Conservation (phyloP, 139 green algal species). For the Monoraphidium neglectum region DNA sequence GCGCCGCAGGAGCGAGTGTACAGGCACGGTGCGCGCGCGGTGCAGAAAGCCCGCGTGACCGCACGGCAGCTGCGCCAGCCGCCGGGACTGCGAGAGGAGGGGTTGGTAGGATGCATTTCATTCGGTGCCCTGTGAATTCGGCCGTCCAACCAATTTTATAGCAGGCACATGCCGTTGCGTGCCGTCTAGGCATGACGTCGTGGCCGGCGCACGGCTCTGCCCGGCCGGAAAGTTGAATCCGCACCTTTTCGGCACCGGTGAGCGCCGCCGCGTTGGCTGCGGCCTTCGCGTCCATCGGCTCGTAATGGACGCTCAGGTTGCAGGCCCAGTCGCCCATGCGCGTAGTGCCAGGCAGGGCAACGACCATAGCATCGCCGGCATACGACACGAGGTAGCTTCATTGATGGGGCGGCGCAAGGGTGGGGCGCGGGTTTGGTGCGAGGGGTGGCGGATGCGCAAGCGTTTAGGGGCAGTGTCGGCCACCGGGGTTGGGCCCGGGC, state of each 20-base stretch:
- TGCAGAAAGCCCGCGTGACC: conserved; percentile 69
- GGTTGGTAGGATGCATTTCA: neutral
- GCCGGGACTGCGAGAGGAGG: neutral
- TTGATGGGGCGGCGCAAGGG: too few relatives aligned
- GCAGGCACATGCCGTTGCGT: neutral
- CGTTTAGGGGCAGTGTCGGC: too few relatives aligned
- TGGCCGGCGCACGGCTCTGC: too few relatives aligned
- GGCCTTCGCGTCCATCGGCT: conserved; percentile 2
- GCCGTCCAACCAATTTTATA: neutral
- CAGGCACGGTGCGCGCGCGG: conserved; percentile 45
- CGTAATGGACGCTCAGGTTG: conserved; percentile 26
- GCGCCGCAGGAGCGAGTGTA: conserved; percentile 48
- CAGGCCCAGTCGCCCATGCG: conserved; percentile 23
- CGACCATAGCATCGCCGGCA: conserved; percentile 8
- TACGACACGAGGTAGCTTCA: conserved; percentile 23
- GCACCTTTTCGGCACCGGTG: neutral
- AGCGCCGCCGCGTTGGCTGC: neutral
- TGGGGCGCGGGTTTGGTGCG: too few relatives aligned
- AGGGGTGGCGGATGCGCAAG: too few relatives aligned
- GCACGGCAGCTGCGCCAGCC: conserved; percentile 24
- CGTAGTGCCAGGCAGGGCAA: conserved; percentile 24
- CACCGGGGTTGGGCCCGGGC: too few relatives aligned
- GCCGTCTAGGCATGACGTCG: neutral
- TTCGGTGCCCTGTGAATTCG: neutral
- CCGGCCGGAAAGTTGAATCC: too few relatives aligned